phyloP scores from a whole-genome alignment of 192 early-diverging fungal species.

The Coemansia sp. region DNA sequence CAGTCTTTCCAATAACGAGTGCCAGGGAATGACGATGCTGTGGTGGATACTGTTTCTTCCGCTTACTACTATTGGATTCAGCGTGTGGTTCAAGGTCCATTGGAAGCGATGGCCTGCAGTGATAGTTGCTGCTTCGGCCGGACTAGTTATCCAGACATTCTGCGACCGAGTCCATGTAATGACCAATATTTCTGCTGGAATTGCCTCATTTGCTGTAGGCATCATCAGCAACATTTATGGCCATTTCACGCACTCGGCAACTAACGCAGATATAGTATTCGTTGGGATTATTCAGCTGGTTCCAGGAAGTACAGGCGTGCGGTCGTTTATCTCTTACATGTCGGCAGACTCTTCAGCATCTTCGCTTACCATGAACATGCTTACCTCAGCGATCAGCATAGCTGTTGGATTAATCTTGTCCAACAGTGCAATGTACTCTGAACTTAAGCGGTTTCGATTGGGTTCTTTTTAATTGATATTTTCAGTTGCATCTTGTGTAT shows the following conservation, averaged over 20 bases:
- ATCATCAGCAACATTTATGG: slow-evolving; percentile 72
- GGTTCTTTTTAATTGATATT: slow-evolving; percentile 18
- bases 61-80: slow-evolving; percentile 52
- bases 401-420: slow-evolving; percentile 33
- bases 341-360: slow-evolving; percentile 48
- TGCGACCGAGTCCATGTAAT: slow-evolving; percentile 56
- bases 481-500: not conserved
- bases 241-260: slow-evolving; percentile 58
- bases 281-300: slow-evolving; percentile 78
- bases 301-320: slow-evolving; percentile 73
- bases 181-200: slow-evolving; percentile 57
- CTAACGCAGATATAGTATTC: slow-evolving; percentile 66
- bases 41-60: slow-evolving; percentile 60
- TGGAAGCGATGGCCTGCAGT: slow-evolving; percentile 66
- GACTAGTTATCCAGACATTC: slow-evolving; percentile 62
- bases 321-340: slow-evolving; percentile 58
- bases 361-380: slow-evolving; percentile 38
- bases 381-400: slow-evolving; percentile 33
- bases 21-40: slow-evolving; percentile 25
- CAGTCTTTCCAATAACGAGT: slow-evolving; percentile 16
- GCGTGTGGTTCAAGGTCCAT: slow-evolving; percentile 58
- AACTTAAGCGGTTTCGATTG: slow-evolving; percentile 25
- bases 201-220: slow-evolving; percentile 73
- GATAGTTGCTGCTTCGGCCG: slow-evolving; percentile 61
- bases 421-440: slow-evolving; percentile 33